A percentile compares a stretch with the other conserved stretches of the same genome.
phyloP scores from a whole-genome alignment of 108 stramenopile genomes.

The Cylindrotheca fusiformis region DNA sequence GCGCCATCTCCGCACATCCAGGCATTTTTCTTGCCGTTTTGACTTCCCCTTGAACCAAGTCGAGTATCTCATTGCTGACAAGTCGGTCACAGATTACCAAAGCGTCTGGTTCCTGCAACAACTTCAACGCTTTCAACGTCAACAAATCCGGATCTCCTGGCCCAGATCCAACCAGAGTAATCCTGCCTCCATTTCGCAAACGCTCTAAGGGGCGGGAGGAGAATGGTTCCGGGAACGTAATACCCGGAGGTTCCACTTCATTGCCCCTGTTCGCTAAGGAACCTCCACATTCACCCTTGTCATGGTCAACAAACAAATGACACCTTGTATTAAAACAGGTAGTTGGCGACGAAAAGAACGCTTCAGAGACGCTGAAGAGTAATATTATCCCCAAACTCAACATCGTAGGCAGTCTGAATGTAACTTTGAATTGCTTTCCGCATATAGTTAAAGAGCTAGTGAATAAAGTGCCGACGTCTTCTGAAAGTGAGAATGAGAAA shows the following conservation, averaged over 20 bases:
- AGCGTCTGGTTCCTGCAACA: conserved; percentile 51
- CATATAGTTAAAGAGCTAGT: too few relatives aligned
- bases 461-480: too few relatives aligned
- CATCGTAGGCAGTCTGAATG: too few relatives aligned
- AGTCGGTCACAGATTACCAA: conserved; percentile 94
- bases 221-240: conserved; percentile 29
- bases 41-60: conserved; percentile 71
- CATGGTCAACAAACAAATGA: too few relatives aligned
- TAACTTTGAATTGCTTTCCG: too few relatives aligned
- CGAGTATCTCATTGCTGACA: conserved; percentile 85
- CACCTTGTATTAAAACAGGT: too few relatives aligned
- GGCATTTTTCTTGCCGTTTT: conserved; percentile 89
- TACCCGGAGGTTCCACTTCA: conserved; percentile 49
- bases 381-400: too few relatives aligned
- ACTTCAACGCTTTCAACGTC: conserved; percentile 80
- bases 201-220: conserved; percentile 8
- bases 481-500: too few relatives aligned
- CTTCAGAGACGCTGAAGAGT: too few relatives aligned
- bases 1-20: conserved; percentile 93
- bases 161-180: conserved; percentile 89
- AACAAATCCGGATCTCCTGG: conserved; percentile 95
- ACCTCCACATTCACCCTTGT: too few relatives aligned
- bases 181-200: conserved; percentile 56
- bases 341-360: too few relatives aligned
- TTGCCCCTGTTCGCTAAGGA: too few relatives aligned